Base-by-base conservation (phyloP, 2,329 filamentous ascomycete species). In the Incumbomyces delicatus region DNA sequence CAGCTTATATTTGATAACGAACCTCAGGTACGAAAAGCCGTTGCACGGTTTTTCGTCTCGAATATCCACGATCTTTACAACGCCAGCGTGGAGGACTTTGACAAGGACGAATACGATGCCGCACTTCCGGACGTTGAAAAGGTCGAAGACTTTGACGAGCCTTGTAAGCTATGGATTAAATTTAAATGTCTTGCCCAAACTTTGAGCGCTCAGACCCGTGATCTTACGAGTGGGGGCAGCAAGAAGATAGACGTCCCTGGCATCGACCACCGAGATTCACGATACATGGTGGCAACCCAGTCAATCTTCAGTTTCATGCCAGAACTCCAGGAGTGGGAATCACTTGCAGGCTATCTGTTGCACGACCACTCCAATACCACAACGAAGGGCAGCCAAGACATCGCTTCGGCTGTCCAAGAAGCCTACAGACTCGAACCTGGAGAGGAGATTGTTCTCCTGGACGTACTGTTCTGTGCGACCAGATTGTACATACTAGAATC, bases 1-100 rank as follows among this genome's bases (percentile, higher is more conserved):
- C 83, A 83, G 59, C 75, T 96, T 31, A 82, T 96, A 10, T 95
- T 95, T 58, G 92, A 98, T 58, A 77, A 81, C 1, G 90, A 96
- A 59, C 68, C 82, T 6, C 80, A 83, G 53, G 83, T 96, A 29
- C 85, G 92, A 46, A 94, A 88, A 66, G 84, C 90, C 2, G 86
- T 95, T 2, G 86, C 90, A 17, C 77, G 77, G 11, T 98, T 98
- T 72, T 96, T 98, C 58, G 81, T 85, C 14, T 85, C 87, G 49
- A 90, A 87, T 55, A 82, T 96, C 34, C 76, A 85, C 33, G 89
- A 95, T 58, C 74, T 84, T 2, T 87, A 87, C 53, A 82, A 88
- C 29, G 75, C 76, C 44, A 87, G 85, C 60, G 69, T 90, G 2
- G 89, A 96, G 50, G 84, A 92, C 45, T 77, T 95, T 48, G 87